phyloP scores from a whole-genome alignment of 2,329 filamentous ascomycete genomes.

The Botrytis fragariae region DNA sequence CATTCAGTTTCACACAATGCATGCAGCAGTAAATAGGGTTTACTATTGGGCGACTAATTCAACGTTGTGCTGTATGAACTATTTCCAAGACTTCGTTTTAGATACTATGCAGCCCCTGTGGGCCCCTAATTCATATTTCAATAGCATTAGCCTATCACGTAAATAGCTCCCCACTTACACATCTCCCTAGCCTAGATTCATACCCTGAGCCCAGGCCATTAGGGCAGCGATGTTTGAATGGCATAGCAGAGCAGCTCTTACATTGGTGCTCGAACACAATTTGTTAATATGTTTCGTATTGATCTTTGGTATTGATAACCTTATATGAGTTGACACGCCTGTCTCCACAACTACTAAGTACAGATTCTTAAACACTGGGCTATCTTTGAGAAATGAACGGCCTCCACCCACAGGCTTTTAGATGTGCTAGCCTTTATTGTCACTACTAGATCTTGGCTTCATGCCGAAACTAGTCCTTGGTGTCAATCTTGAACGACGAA shows the following conservation, averaged over 20 bases:
- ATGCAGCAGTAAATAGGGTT: neutral
- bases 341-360: neutral
- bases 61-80: neutral
- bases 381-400: neutral
- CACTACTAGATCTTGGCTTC: slow-evolving; percentile 2
- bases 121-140: neutral
- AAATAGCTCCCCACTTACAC: neutral
- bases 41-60: neutral
- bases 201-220: neutral
- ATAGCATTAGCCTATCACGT: slow-evolving; percentile 7
- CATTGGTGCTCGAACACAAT: neutral
- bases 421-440: neutral
- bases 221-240: slow-evolving; percentile 5
- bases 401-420: neutral
- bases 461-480: slow-evolving; percentile 14
- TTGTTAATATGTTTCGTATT: neutral
- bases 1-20: neutral
- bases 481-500: neutral
- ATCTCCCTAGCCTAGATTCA: neutral
- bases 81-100: neutral
- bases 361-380: neutral
- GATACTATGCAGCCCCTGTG: neutral
- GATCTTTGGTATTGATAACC: neutral
- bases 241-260: neutral
- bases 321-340: neutral